A percentile compares a stretch with the other conserved stretches of the same genome.
Conservation (phyloP, 2,329 filamentous ascomycete genomes). For the Blumeriella jaapii region DNA sequence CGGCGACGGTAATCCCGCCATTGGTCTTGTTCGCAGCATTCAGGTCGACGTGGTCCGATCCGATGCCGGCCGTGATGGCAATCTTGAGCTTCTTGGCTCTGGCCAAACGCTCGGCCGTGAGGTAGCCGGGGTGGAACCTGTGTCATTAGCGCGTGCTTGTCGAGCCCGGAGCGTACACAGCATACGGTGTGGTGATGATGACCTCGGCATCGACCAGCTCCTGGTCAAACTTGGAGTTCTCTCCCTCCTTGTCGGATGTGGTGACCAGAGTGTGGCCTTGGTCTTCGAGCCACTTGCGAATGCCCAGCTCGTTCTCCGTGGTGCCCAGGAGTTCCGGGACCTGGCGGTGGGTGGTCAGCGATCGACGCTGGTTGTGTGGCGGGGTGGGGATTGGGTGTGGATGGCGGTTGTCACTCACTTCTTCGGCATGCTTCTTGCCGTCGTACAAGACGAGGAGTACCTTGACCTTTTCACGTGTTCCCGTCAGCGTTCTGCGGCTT, state of each 20-base stretch:
- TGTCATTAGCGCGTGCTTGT: slow-evolving; percentile 3
- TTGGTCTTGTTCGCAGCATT: slow-evolving; percentile 92
- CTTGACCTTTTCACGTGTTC: slow-evolving; percentile 59
- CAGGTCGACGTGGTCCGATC: slow-evolving; percentile 95
- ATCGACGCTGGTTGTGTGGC: slow-evolving; percentile 8
- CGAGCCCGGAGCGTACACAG: slow-evolving; percentile 7
- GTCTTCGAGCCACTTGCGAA: slow-evolving; percentile 95
- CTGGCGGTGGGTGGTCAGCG: slow-evolving; percentile 30
- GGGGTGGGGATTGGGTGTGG: slow-evolving; percentile 1
- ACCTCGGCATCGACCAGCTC: slow-evolving; percentile 94
- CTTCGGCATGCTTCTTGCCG: slow-evolving; percentile 71
- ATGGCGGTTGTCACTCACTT: too few species aligned
- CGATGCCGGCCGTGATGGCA: slow-evolving; percentile 92
- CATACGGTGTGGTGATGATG: slow-evolving; percentile 96
- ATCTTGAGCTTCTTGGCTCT: slow-evolving; percentile 99
- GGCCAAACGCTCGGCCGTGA: slow-evolving; percentile 88
- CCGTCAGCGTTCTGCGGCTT: slow-evolving; percentile 26
- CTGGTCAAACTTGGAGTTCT: slow-evolving; percentile 86
- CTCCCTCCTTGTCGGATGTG: slow-evolving; percentile 94
- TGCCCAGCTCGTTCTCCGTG: slow-evolving; percentile 94
- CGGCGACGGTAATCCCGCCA: slow-evolving; percentile 90
- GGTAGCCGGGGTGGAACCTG: slow-evolving; percentile 96
- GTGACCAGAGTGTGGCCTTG: slow-evolving; percentile 94
- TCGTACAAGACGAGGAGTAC: slow-evolving; percentile 92
- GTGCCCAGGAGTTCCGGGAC: slow-evolving; percentile 72